Conservation (phyloP, 257 asterid species). For the Primulina tabacum region DNA sequence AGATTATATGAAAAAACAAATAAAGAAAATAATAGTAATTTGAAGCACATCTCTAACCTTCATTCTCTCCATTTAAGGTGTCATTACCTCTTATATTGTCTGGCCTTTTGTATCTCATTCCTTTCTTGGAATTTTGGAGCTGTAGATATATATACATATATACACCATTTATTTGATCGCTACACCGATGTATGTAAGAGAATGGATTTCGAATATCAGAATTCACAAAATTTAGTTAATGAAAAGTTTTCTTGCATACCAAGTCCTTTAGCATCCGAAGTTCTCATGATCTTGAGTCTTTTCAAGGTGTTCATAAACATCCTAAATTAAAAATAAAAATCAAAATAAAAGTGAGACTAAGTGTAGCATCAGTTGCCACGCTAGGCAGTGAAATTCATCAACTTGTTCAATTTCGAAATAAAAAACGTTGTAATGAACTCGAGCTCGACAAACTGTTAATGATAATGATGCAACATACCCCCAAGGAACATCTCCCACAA, state of each 20-base stretch:
- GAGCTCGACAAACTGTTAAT: neutral
- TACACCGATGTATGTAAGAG: neutral
- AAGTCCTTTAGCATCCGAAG: conserved; percentile 73
- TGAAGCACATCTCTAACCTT: conserved; percentile 23
- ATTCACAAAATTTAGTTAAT: too few species aligned
- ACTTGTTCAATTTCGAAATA: too few species aligned
- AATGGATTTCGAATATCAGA: neutral
- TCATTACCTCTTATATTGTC: conserved; percentile 33
- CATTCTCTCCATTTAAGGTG: conserved; percentile 21
- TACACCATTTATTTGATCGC: neutral
- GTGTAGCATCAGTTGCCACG: too few species aligned
- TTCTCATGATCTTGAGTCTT: conserved; percentile 82
- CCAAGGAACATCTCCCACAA: conserved; percentile 89
- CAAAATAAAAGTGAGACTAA: neutral
- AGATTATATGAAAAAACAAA: conserved; percentile 20
- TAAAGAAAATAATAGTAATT: neutral
- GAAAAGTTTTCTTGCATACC: conserved; percentile 35
- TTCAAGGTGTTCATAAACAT: conserved; percentile 76
- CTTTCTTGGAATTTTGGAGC: conserved; percentile 52
- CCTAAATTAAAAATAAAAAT: conserved; percentile 32
- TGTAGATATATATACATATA: conserved; percentile 18
- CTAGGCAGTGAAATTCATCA: too few species aligned
- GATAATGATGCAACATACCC: conserved; percentile 38
- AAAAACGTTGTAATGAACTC: too few species aligned
- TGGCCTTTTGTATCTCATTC: conserved; percentile 46